Evolutionary conservation across 2,329 filamentous ascomycete species (phyloP).

Genomic region (Aspergillus sp.): DNA sequence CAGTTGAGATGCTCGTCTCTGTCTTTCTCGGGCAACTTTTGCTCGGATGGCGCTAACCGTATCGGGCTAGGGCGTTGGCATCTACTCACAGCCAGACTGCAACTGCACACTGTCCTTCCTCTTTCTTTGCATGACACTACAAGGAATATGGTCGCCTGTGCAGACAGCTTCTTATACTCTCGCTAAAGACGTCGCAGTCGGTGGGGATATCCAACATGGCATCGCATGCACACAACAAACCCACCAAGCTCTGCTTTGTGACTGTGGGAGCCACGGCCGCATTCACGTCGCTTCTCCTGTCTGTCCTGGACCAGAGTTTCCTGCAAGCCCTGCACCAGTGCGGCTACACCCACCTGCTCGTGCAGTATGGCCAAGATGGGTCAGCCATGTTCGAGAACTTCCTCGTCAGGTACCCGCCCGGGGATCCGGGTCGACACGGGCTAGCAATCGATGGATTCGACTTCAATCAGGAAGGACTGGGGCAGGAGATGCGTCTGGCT

Average conservation of each 20-base stretch:
- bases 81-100: too few species aligned
- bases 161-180: too few species aligned
- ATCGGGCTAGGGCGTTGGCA: conserved; percentile 4
- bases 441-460: conserved; percentile 54
- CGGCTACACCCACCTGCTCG: conserved; percentile 60
- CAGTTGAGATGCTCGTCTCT: conserved; percentile 7
- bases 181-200: too few species aligned
- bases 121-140: too few species aligned
- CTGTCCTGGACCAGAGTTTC: conserved; percentile 55
- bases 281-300: conserved; percentile 62
- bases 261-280: conserved; percentile 87
- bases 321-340: conserved; percentile 49
- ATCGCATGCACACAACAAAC: conserved; percentile 2
- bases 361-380: conserved; percentile 73
- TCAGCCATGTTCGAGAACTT: conserved; percentile 43
- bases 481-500: conserved; percentile 47
- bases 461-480: conserved; percentile 54
- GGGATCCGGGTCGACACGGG: conserved; percentile 21
- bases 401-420: conserved; percentile 14
- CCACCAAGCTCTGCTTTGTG: conserved; percentile 57
- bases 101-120: too few species aligned
- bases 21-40: neutral
- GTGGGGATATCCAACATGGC: conserved; percentile 11
- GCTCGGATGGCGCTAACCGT: conserved; percentile 14
- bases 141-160: too few species aligned